Base-by-base conservation (phyloP, 305 asterid genomes). In the Rubia tinctorum region DNA sequence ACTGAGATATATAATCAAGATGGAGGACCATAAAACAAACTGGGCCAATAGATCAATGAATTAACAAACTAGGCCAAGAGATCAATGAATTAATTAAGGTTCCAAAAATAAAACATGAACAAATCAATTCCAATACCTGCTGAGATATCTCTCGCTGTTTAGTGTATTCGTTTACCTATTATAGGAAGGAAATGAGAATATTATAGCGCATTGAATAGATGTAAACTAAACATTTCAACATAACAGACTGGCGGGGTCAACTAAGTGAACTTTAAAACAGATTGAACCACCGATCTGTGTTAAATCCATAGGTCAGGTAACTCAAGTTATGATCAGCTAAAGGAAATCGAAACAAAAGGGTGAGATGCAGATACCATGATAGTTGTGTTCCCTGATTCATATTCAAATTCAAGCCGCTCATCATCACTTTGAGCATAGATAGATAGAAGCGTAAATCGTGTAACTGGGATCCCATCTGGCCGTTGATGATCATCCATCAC, bases 401-500 rank as follows among this genome's bases (percentile, higher is more conserved):
- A 95, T 80, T 95, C 98, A 78, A 95, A 95, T 81, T 88, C 97
- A 80, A 95, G 97, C 84, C 87, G 91, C 86, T 92, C 98, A 72
- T 92, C 95, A 78, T 95, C 98, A 69, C 88, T 84, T 79, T 84
- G 77, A 75, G 96, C 94, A 84, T 92, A 90, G 45, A 95, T 88
- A 25, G 98, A 95, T 68, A 85, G 91, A 70, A 92, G 98, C 67
- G 93, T 88, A 82, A 91, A 90, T 75, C 88, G 87, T 8, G 98
- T 90, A 56, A 90, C 97, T 0, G 99, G 97, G 71, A 95, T 95
- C 75, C 98, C 99, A 88, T 95, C 99, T 15, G 90, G 79, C 23
- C 96, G 88, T 79, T 88, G 98, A 84, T 92, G 99, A 82, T 95
- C 98, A 81, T 92, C 99, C 98, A 95, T 92, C 68, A 90, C 93